Base-by-base conservation (phyloP, 345 rosid genomes). In the Kandelia obovata region DNA sequence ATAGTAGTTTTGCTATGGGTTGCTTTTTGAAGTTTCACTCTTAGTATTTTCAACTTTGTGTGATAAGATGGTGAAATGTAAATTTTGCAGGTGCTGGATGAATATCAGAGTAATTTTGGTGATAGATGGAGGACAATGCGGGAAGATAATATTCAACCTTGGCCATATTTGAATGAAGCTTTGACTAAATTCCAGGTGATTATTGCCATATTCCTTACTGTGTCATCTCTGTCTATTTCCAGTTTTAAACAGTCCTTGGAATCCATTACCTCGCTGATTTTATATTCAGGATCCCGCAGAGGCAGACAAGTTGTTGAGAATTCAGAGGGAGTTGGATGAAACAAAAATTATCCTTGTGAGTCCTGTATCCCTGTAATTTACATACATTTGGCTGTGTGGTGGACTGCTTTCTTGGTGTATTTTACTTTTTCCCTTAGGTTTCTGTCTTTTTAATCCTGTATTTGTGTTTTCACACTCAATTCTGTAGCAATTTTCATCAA, bases 341-440 rank as follows among this genome's bases (percentile, higher is more conserved):
- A 96, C 99, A 7, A 96, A 96, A 82, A 92, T 96, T 76, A 90
- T 96, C 76, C 98, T 96, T 62, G 97, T 96, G 83, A 86, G 97
- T 83, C 59, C 21, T 15, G 64, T 21, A 32, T 32, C 62, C 6
- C 58, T 27, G 15, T 56, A 26, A 34, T 58, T 62, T 43, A 37
- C 57, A 26, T 73, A 56, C 23, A 27, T 10, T 56, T 30, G 21
- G 53, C 39, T 32, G 2, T 61, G 3, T 53, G 2, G 11, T 49
- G 9, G 23, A 27, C 27, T 35, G 19, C 30, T 46, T 55, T 57
- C 58, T 6, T 62, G 46, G 23, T 43, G 37, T 26, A 13, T 27
- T n/a, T 5, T 17, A 0, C 43, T 16, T 25, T 31, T 64, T 16
- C 43, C 20, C 20, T 37, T 7, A 6, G 37, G 32, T 23, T 17